Evolutionary conservation across 148 eudicot genomes (phyloP), one percentile per base, ranked within the genome.

Genomic region (Linanthus parryae): DNA sequence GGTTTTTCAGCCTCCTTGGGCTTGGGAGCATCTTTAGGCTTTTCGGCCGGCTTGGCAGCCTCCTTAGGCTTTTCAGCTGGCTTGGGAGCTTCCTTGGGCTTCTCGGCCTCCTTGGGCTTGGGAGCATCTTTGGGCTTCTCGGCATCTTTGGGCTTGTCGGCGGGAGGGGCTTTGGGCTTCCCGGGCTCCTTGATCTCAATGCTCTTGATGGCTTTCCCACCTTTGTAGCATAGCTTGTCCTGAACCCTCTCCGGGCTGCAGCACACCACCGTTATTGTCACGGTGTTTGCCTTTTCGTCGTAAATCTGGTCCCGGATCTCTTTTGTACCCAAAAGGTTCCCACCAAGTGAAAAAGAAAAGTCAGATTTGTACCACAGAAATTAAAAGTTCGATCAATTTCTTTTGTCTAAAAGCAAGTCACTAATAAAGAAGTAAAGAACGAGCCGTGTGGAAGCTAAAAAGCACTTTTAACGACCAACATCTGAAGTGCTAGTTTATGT

Each of bases 181-280:
- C 46, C 19, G 33, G 64, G 58, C 29, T 56, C 58, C 17, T 40
- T 39, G 59, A 86, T 86, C 51, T 79, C 77, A 46, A 86, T 91
- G 57, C 70, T 44, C 47, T 86, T 73, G 57, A 91, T 91, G 21
- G 66, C 49, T 23, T 71, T 74, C 1, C 84, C 75, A 22, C 86
- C 95, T 39, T 77, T 91, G 50, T 54, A 57, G 39, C 81, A 74
- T 21, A 91, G 74, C 73, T 83, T 81, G 73, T 86, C 89, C 21
- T 77, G 73, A 57, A 91, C 67, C 63, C 59, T 79, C 59, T 91
- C 98, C 0, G 98, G 98, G 62, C 71, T 79, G 73, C 94, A 86
- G 71, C 94, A 81, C 4, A 79, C 58, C 3, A 91, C 95, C 1
- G 67, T 81, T 72, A 91, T 86, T 14, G 35, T 79, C 36, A 91